Evolutionary conservation across 2,329 filamentous ascomycete genomes (phyloP).

Genomic region (Dryadomyces quercus-mongolicae): DNA sequence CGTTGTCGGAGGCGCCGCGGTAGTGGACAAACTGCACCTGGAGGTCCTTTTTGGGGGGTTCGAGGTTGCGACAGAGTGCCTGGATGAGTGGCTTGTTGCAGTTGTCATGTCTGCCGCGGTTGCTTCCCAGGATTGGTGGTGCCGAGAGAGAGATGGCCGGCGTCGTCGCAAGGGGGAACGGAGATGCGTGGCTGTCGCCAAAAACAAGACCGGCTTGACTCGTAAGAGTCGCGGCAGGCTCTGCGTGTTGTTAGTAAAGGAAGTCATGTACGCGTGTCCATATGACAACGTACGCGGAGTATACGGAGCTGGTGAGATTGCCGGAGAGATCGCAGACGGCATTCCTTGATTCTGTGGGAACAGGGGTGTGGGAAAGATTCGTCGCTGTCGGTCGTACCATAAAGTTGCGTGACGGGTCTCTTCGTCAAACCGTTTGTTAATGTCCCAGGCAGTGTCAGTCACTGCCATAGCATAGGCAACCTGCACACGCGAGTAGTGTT

Average conservation of each 20-base stretch:
- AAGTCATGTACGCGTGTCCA: too few species aligned
- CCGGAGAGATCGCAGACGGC: too few species aligned
- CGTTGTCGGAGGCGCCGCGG: background rate
- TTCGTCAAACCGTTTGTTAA: conserved; percentile 4
- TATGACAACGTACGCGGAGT: too few species aligned
- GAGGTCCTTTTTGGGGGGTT: background rate
- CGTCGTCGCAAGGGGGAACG: background rate
- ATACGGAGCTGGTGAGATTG: too few species aligned
- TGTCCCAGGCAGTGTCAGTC: background rate
- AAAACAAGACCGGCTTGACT: background rate
- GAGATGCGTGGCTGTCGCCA: background rate
- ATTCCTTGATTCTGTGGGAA: too few species aligned
- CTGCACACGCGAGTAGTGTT: conserved; percentile 2
- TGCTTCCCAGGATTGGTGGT: background rate
- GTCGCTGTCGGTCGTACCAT: background rate
- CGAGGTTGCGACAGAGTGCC: background rate
- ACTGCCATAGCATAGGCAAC: conserved; percentile 1
- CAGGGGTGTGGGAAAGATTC: background rate
- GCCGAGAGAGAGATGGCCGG: background rate
- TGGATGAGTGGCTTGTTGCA: too few species aligned
- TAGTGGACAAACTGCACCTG: conserved; percentile 5
- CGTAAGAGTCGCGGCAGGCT: background rate
- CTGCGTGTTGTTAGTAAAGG: background rate
- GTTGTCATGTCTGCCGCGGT: too few species aligned
- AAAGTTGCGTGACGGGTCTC: conserved; percentile 1